Conservation (phyloP, 495 filamentous ascomycete genomes). For the Achaetomiella virescens region DNA sequence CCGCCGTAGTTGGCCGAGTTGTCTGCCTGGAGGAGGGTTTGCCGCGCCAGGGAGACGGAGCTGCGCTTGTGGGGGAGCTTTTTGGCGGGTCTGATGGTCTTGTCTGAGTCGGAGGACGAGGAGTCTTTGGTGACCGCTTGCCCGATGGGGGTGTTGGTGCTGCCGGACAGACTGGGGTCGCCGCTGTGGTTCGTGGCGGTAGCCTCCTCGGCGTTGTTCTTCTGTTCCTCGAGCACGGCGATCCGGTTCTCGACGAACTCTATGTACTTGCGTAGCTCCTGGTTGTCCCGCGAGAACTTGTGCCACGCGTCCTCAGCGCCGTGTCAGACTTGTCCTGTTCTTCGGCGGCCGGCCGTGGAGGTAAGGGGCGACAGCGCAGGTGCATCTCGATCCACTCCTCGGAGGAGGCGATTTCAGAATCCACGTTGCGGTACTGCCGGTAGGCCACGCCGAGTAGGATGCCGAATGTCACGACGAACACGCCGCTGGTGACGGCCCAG, state of each 20-base stretch:
- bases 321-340: constrained; percentile 1
- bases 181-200: too few species aligned
- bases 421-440: neutral
- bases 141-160: neutral
- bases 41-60: too few species aligned
- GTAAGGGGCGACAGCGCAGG: constrained; percentile 8
- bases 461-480: constrained; percentile 5
- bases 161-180: neutral
- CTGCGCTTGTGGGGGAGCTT: too few species aligned
- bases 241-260: constrained; percentile 19
- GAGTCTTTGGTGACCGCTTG: too few species aligned
- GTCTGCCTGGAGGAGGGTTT: too few species aligned
- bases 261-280: constrained; percentile 16
- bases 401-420: neutral
- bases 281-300: constrained; percentile 14
- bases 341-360: constrained; percentile 7
- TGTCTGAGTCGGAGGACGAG: too few species aligned
- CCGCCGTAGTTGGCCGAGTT: too few species aligned
- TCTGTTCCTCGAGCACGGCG: constrained; percentile 4
- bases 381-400: constrained; percentile 24
- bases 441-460: neutral
- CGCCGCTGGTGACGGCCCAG: constrained; percentile 10
- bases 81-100: too few species aligned
- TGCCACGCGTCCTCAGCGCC: constrained; percentile 11
- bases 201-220: neutral